These are phyloP conservation scores for Toxicodendron radicans DNA, from an alignment of 345 rosid genomes.

Conservation along the genomic window DNA sequence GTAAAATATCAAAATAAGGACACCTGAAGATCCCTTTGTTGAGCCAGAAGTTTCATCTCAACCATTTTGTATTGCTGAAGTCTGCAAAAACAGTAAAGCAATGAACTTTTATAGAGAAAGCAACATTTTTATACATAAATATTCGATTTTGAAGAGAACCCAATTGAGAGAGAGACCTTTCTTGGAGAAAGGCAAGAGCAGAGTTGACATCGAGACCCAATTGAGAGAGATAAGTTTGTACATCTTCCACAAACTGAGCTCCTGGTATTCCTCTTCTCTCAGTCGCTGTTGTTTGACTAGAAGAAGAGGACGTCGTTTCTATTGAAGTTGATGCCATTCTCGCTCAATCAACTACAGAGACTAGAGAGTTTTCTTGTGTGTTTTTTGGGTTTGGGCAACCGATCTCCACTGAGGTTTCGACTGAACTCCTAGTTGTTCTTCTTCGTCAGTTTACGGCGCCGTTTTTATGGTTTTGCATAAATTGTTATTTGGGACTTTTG, in stretches of 20 bases:
- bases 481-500: no score
- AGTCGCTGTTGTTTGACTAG: constrained; percentile 25
- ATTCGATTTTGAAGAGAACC: background rate
- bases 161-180: constrained; percentile 47
- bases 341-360: background rate
- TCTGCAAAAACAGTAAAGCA: constrained; percentile 33
- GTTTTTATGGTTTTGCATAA: background rate
- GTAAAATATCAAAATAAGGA: background rate
- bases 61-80: constrained; percentile 85
- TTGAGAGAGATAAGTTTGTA: constrained; percentile 65
- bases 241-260: constrained; percentile 89
- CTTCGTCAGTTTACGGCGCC: background rate
- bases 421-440: no score
- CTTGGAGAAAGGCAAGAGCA: constrained; percentile 87
- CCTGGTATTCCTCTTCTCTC: constrained; percentile 94
- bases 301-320: constrained; percentile 14
- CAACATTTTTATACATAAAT: background rate
- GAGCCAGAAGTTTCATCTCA: constrained; percentile 91
- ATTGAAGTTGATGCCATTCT: constrained; percentile 34
- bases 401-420: background rate
- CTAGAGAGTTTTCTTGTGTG: background rate
- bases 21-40: constrained; percentile 80
- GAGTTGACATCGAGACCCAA: constrained; percentile 75
- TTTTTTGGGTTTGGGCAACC: background rate
- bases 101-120: background rate